Evolutionary conservation across 1,284 basidiomycete species (phyloP).

Genomic region (Vanrija sp.): DNA sequence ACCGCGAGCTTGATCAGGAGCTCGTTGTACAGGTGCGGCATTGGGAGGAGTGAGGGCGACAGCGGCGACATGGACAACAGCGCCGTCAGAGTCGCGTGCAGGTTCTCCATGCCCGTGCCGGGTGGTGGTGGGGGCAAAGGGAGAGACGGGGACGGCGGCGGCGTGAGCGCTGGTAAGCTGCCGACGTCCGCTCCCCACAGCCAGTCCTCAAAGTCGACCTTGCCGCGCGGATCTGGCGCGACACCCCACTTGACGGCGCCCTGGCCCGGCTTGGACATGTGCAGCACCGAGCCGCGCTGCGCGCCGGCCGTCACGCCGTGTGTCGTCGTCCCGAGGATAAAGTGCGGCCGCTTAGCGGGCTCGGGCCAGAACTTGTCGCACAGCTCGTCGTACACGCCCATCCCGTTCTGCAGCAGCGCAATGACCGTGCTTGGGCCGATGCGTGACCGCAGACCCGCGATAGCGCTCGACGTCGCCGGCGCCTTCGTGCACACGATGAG

Average conservation of each 20-base stretch:
- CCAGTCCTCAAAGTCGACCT: conserved; percentile 32
- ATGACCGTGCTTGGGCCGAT: conserved; percentile 70
- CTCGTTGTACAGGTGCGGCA: conserved; percentile 64
- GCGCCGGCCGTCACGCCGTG: conserved; percentile 59
- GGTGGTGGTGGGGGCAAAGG: conserved; percentile 58
- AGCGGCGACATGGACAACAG: conserved; percentile 60
- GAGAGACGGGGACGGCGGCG: conserved; percentile 24
- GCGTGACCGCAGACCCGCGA: conserved; percentile 62
- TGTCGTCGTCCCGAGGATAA: conserved; percentile 77
- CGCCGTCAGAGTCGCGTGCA: conserved; percentile 65
- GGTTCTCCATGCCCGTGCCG: conserved; percentile 36
- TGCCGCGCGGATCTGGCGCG: conserved; percentile 61
- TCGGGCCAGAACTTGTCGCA: conserved; percentile 68
- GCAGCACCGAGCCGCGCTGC: conserved; percentile 36
- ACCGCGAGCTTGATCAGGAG: conserved; percentile 80
- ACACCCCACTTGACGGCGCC: conserved; percentile 76
- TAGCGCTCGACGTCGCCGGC: conserved; percentile 59
- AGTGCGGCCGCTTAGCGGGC: conserved; percentile 68
- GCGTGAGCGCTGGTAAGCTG: conserved; percentile 12
- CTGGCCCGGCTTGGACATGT: conserved; percentile 54
- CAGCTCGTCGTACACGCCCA: conserved; percentile 84
- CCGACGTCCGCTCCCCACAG: conserved; percentile 21
- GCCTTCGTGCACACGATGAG: conserved; percentile 83
- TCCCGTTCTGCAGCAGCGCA: conserved; percentile 82
- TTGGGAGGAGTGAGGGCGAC: conserved; percentile 63